Base-by-base conservation (phyloP, 129 eudicot genomes). In the Calendula officinalis region DNA sequence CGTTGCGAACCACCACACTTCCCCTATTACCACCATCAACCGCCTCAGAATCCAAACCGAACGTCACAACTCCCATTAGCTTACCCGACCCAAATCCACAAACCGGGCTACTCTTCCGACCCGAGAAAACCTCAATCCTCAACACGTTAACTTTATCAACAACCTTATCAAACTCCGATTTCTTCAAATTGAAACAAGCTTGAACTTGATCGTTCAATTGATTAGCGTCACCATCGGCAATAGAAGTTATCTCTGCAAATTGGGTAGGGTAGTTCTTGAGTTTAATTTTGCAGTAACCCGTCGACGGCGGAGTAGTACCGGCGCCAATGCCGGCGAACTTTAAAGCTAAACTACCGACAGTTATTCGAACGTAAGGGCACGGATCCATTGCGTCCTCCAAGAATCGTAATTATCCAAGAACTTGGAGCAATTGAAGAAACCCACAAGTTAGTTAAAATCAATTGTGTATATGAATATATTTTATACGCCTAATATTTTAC, bases 301-400 rank as follows among this genome's bases (percentile, higher is more conserved):
- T 17, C 8, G 80, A 39, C 0, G 78, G n/a, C 32, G 60, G 65
- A 33, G 58, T 4, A 30, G 13, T 41, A 39, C 56, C 80, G n/a
- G 14, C 67, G 43, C 50, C 33, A 17, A 5, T 42, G 10, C 66
- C 74, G 75, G 60, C 0, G n/a, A 49, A 33, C 68, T 71, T 79
- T 34, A 90, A 52, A 0, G 80, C 84, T 39, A 90, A 73, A 62
- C 82, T 82, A 13, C 74, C 84, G 60, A 86, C 73, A 10, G 75
- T 64, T 39, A 90, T 84, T 5, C 85, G 77, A 39, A 81, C 64
- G 65, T 86, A 90, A 55, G 87, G 90, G 49, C 95, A 90, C 32
- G 95, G 97, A 86, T 90, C 97, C 97, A 90, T 86, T 0, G 63
- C 27, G 63, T 64, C 80, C 75, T 62, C 10, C 6, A 57, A 42